phyloP scores from a whole-genome alignment of 1,139 yeast genomes.

The Kodamaea ohmeri region DNA sequence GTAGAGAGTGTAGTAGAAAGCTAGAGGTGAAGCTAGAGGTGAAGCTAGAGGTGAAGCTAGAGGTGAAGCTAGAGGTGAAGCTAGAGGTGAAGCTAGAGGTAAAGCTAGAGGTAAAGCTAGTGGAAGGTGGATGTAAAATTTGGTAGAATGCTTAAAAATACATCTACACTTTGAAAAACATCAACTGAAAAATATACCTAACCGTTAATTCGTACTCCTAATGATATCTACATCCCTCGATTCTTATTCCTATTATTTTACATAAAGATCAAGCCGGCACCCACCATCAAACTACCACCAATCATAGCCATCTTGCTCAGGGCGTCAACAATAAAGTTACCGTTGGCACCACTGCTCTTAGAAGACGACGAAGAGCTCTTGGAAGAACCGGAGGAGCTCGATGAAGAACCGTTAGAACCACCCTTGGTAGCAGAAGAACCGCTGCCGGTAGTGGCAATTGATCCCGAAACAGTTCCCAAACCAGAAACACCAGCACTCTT shows the following conservation, averaged over 20 bases:
- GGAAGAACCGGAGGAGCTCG: slow-evolving; percentile 12
- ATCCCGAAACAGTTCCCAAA: slow-evolving; percentile 19
- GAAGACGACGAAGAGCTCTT: slow-evolving; percentile 13
- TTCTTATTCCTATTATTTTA: slow-evolving; percentile 3
- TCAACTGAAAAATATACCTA: too few species aligned
- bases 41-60: too few species aligned
- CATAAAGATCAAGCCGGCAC: slow-evolving; percentile 16
- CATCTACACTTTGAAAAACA: too few species aligned
- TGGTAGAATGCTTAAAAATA: too few species aligned
- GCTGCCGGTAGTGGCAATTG: slow-evolving; percentile 13
- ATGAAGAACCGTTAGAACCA: slow-evolving; percentile 10
- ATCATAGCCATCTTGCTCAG: slow-evolving; percentile 16
- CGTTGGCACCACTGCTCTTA: slow-evolving; percentile 4
- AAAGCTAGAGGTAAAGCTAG: too few species aligned
- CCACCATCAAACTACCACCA: slow-evolving; percentile 22
- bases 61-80: too few species aligned
- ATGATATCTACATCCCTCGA: too few species aligned
- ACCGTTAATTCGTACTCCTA: too few species aligned
- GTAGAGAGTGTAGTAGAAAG: too few species aligned
- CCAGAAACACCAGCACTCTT: slow-evolving; percentile 25
- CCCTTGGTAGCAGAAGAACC: slow-evolving; percentile 6
- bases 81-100: too few species aligned
- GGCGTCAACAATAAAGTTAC: neutral
- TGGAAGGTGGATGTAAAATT: too few species aligned
- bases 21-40: too few species aligned